Base-by-base conservation (phyloP, 768 basidiomycete genomes). In the Cystobasidium tubakii region DNA sequence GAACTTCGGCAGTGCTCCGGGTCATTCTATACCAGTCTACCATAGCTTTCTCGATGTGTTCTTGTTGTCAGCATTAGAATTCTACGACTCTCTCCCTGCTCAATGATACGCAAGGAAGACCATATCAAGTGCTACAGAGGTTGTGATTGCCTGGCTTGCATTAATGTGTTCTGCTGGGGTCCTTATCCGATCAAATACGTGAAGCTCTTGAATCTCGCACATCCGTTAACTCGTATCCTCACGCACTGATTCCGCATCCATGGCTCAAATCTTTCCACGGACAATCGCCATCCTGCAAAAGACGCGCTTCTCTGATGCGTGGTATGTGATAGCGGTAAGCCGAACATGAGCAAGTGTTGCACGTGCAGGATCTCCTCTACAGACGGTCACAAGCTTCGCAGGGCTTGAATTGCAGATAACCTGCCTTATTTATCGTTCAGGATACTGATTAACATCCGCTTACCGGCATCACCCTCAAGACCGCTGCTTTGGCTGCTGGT, bases 281-380 rank as follows among this genome's bases (percentile, higher is more conserved):
- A 60, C 57, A 3, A 60, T 27, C 13, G 25, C 57, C 57, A 27
- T 27, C 33, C 21, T 60, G 57, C 25, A 29, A 34, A 34, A 3
- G 15, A 60, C 57, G 29, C 57, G 57, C 33, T 60, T 60, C 57
- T 29, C 13, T 6, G 33, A 60, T 34, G 57, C 57, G 6, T 60
- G 57, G 57, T 60, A 60, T 60, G 57, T 60, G 12, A 60, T 60
- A 60, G 57, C 57, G 25, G 57, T 60, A 34, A 60, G 57, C 6
- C 57, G 17, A 27, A 21, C 13, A n/a, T n/a, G n/a, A n/a, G n/a
- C n/a, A n/a, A n/a, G n/a, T 27, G 6, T 15, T 60, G 57, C 25
- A 29, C 29, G 25, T 60, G 57, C 57, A 27, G n/a, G n/a, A n/a
- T n/a, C n/a, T n/a, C n/a, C n/a, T n/a, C n/a, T n/a, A n/a, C n/a